phyloP scores from a whole-genome alignment of 2,329 filamentous ascomycete species.

The Calonectria fujianensis region DNA sequence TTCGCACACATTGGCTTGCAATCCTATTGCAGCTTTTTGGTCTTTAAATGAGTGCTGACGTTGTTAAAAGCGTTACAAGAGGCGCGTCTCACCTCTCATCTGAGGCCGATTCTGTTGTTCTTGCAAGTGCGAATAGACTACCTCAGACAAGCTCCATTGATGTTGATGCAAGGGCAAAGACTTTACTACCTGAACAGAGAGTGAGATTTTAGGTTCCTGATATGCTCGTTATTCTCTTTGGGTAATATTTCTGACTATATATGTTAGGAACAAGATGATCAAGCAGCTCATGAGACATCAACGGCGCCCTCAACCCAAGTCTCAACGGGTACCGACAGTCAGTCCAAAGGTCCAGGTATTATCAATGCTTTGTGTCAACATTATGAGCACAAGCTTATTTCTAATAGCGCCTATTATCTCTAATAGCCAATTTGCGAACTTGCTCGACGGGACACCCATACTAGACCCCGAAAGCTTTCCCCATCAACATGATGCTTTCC shows the following conservation, averaged over 20 bases:
- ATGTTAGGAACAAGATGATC: not conserved
- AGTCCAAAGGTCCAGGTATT: not conserved
- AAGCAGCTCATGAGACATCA: not conserved
- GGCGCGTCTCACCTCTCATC: not conserved
- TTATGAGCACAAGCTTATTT: not conserved
- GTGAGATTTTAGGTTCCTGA: not conserved
- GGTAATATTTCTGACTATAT: not conserved
- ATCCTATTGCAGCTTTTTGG: not conserved
- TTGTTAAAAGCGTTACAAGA: not conserved
- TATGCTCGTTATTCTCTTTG: rapidly evolving
- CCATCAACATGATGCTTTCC: not conserved
- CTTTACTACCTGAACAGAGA: not conserved
- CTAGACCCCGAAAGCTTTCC: not conserved
- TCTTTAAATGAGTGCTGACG: not conserved
- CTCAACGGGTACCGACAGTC: not conserved
- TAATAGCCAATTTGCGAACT: not conserved
- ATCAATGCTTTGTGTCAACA: not conserved
- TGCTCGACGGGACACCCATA: not conserved
- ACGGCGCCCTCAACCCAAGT: not conserved
- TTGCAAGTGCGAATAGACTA: not conserved
- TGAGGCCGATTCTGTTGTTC: not conserved
- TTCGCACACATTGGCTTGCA: not conserved
- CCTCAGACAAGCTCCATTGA: not conserved
- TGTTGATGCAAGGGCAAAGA: not conserved
- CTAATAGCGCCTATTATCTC: not conserved